A percentile compares a stretch with the other conserved stretches of the same genome.
Conservation (phyloP, 2,329 filamentous ascomycete species). For the Fusarium sublunatum region DNA sequence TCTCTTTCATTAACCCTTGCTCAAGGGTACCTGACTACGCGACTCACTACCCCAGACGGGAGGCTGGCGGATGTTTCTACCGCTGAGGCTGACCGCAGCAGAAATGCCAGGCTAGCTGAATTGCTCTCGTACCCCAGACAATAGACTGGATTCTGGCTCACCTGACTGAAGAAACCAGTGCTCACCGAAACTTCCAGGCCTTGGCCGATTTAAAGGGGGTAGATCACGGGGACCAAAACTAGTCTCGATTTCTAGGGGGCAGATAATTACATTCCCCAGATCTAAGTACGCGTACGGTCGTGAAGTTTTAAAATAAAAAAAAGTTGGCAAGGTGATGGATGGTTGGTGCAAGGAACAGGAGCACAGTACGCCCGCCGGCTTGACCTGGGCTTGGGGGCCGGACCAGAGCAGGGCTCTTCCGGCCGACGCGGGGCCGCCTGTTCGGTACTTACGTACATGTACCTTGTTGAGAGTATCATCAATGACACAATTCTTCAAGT, state of each 20-base stretch:
- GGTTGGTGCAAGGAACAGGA: conserved; percentile 15
- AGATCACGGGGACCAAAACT: conserved; percentile 40
- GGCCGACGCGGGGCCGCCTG: conserved; percentile 43
- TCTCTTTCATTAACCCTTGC: conserved; percentile 23
- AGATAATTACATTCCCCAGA: conserved; percentile 34
- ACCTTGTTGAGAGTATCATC: conserved; percentile 37
- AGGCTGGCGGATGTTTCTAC: conserved; percentile 21
- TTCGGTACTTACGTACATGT: conserved; percentile 43
- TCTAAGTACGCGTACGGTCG: conserved; percentile 34
- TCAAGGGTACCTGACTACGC: conserved; percentile 26
- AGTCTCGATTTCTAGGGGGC: conserved; percentile 28
- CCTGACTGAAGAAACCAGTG: conserved; percentile 36
- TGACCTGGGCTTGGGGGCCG: conserved; percentile 19
- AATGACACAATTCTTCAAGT: conserved; percentile 43
- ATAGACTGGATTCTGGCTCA: conserved; percentile 31
- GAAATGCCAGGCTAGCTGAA: conserved; percentile 33
- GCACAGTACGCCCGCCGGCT: conserved; percentile 24
- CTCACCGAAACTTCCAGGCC: conserved; percentile 45
- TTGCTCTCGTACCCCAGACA: conserved; percentile 25
- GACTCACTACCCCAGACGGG: conserved; percentile 42
- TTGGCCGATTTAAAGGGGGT: conserved; percentile 37
- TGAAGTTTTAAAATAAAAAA: conserved; percentile 29
- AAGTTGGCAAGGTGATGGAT: conserved; percentile 27
- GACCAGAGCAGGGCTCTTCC: conserved; percentile 31
- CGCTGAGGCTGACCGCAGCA: conserved; percentile 23